These are phyloP conservation scores for Striga hermonthica DNA, from an alignment of 305 asterid species.

Conservation along the genomic window DNA sequence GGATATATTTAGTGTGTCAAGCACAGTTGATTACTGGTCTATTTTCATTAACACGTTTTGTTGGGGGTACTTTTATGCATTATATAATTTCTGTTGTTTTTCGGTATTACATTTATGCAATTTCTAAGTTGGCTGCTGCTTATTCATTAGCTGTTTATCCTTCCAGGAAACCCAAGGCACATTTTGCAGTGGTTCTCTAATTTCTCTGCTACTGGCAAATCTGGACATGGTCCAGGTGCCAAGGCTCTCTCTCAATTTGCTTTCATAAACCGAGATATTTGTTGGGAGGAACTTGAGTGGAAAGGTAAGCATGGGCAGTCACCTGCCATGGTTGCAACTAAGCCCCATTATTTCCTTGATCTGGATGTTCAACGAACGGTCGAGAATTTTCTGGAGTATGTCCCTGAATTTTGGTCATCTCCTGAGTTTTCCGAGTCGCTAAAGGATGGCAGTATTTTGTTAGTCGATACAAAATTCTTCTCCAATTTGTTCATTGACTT, in stretches of 20 bases:
- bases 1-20: neutral
- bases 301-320: conserved; percentile 97
- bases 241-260: conserved; percentile 91
- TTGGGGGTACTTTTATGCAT: conserved; percentile 2
- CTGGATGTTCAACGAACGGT: conserved; percentile 85
- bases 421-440: conserved; percentile 79
- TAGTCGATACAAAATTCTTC: conserved; percentile 61
- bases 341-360: conserved; percentile 98
- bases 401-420: conserved; percentile 96
- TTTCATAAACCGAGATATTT: conserved; percentile 83
- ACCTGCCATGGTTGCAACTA: conserved; percentile 99
- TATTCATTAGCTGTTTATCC: conserved; percentile 29
- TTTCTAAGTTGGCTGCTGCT: conserved; percentile 12
- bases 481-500: conserved; percentile 62
- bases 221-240: conserved; percentile 76
- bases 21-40: no score
- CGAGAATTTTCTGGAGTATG: conserved; percentile 87
- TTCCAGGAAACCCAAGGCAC: conserved; percentile 71
- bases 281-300: conserved; percentile 99
- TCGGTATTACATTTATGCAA: neutral
- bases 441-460: conserved; percentile 77
- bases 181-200: conserved; percentile 85
- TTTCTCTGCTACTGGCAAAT: conserved; percentile 53
- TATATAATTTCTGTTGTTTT: conserved; percentile 4
- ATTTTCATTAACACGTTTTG: no score